phyloP scores from a whole-genome alignment of 768 basidiomycete genomes.

The Fistulinella prunicolor region DNA sequence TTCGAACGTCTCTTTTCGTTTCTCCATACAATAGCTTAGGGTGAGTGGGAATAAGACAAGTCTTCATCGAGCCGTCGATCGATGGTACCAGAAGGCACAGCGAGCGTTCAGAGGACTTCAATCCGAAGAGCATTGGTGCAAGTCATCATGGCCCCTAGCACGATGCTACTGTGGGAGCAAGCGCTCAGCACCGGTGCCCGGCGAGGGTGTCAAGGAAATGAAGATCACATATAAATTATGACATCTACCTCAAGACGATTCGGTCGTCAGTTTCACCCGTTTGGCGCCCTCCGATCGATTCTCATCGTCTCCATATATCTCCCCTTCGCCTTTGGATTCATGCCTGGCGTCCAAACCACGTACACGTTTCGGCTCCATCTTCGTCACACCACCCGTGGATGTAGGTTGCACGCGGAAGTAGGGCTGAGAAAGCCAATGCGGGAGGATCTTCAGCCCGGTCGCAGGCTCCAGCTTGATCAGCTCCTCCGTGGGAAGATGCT shows the following conservation, averaged over 20 bases:
- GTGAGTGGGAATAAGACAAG: too few species aligned
- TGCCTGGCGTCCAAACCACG: neutral
- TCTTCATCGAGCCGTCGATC: too few species aligned
- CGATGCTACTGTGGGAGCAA: too few species aligned
- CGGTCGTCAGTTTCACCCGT: conserved; percentile 6
- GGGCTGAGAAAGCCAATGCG: conserved; percentile 73
- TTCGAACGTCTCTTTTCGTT: too few species aligned
- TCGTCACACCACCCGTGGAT: neutral
- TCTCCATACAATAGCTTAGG: too few species aligned
- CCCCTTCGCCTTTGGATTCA: neutral
- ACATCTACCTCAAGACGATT: too few species aligned
- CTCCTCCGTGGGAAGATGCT: conserved; percentile 31
- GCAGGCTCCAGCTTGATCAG: conserved; percentile 40
- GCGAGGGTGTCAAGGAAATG: too few species aligned
- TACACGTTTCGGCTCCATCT: conserved; percentile 8
- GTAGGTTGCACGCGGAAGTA: conserved; percentile 40
- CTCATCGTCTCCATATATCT: neutral
- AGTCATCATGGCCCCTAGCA: too few species aligned
- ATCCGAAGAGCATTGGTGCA: too few species aligned
- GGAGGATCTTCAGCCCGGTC: conserved; percentile 53
- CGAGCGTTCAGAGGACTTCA: too few species aligned
- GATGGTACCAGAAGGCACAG: too few species aligned
- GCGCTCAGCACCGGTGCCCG: neutral
- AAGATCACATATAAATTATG: too few species aligned
- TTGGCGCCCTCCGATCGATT: conserved; percentile 6